Percentiles rank a stretch among this genome's conserved stretches.
phyloP scores from a whole-genome alignment of 768 basidiomycete genomes.

The Rhizopogon roseolus region DNA sequence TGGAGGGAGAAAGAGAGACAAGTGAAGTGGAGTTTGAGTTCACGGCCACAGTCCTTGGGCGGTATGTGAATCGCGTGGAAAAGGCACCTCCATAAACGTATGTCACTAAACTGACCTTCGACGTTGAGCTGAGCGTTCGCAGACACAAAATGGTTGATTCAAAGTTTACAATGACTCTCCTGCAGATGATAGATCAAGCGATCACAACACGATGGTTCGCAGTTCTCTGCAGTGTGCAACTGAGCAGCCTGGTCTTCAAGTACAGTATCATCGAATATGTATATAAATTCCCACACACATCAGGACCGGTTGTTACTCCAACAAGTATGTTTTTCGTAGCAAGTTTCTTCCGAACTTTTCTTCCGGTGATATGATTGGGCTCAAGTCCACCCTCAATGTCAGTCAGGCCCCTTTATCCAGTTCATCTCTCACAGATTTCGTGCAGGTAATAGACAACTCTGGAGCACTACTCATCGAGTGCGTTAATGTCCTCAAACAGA shows the following conservation, averaged over 20 bases:
- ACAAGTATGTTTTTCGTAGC: too few species aligned
- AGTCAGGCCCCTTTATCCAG: conserved; percentile 16
- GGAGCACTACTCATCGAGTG: conserved; percentile 93
- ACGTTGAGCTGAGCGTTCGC: background rate
- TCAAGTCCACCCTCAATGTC: conserved; percentile 89
- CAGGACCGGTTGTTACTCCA: background rate
- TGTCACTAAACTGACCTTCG: background rate
- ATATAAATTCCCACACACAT: background rate
- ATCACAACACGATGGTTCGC: too few species aligned
- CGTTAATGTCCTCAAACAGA: conserved; percentile 93
- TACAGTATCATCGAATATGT: background rate
- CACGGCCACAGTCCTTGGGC: conserved; percentile 4
- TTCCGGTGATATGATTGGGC: conserved; percentile 72
- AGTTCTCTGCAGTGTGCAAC: too few species aligned
- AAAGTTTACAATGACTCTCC: background rate
- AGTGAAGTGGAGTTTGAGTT: conserved; percentile 13
- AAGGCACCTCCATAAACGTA: conserved; percentile 5
- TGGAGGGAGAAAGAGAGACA: conserved; percentile 9
- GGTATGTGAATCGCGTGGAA: conserved; percentile 17
- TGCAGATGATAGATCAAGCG: background rate
- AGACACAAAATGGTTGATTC: background rate
- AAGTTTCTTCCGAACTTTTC: background rate
- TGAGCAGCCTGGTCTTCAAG: too few species aligned
- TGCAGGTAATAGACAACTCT: conserved; percentile 93
- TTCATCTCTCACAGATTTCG: background rate